Conservation (phyloP, 305 asterid genomes). For the Fraxinus dipetala region DNA sequence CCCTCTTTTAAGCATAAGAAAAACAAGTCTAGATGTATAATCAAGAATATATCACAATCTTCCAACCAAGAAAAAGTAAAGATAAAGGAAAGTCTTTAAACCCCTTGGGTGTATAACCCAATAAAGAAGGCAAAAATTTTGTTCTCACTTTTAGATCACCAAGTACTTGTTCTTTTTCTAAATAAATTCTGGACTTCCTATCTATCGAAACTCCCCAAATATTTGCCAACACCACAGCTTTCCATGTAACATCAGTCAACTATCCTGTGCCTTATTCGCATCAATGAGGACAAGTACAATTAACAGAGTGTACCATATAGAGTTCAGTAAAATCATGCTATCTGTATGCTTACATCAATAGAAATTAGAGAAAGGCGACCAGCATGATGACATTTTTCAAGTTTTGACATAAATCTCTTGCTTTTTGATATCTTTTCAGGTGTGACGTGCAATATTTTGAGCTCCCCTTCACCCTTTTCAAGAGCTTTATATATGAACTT, state of each 20-base stretch:
- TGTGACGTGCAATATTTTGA: constrained; percentile 79
- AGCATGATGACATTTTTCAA: constrained; percentile 89
- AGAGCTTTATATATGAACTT: constrained; percentile 85
- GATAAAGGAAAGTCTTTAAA: background rate
- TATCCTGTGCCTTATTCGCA: background rate
- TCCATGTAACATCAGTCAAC: background rate
- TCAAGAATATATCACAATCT: background rate
- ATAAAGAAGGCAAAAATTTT: background rate
- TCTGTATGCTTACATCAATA: constrained; percentile 64
- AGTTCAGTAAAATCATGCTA: constrained; percentile 7
- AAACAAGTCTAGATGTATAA: background rate
- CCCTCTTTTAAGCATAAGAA: background rate
- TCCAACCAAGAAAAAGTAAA: background rate
- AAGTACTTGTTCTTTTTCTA: background rate
- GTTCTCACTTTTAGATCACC: background rate
- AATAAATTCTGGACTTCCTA: background rate
- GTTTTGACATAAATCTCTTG: constrained; percentile 93
- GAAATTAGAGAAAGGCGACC: constrained; percentile 87
- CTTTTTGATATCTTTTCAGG: constrained; percentile 97
- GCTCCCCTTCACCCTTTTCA: constrained; percentile 86
- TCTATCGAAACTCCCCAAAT: background rate
- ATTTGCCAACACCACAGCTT: background rate
- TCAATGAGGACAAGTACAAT: constrained; percentile 1
- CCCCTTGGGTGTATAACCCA: background rate
- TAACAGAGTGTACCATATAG: background rate